Base-by-base conservation (phyloP, 345 rosid species). In the Physaria fendleri region DNA sequence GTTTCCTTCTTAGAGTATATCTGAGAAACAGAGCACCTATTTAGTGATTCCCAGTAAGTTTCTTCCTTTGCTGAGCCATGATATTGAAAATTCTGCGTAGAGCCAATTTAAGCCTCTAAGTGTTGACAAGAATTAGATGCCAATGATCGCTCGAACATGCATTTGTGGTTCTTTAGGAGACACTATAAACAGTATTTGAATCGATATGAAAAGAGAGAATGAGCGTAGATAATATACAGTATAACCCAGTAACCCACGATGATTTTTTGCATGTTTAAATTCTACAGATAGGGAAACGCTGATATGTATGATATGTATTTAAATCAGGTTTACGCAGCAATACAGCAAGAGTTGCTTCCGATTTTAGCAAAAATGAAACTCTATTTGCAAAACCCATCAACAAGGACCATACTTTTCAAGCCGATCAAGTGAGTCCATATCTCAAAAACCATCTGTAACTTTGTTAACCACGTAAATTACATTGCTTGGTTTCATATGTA, bases 361-460 rank as follows among this genome's bases (percentile, higher is more conserved):
- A 91, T 87, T 68, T 74, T 83, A 74, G 82, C 73, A 12, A 93
- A 82, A 79, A 89, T 93, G 97, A 89, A 85, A 76, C 94, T 89
- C 59, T 93, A 93, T 79, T 74, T 93, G 65, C 94, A 78, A 71
- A 93, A 86, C 59, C 79, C 87, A 48, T 82, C 91, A 20, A 93
- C 99, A 55, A 66, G 95, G 66, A 76, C 82, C 28, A 87, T 93
- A 68, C 94, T 93, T 56, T 93, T 92, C 77, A 92, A 84, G 71
- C 95, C 98, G 10, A 82, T 92, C 60, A 88, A 85, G 98, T 88
- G 81, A 81, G 90, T 54, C 47, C 51, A 16, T 16, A 29, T 4
- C 17, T 35, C 11, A 42, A 27, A 28, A 37, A 45, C 24, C n/a
- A n/a, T n/a, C n/a, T n/a, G n/a, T n/a, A n/a, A n/a, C n/a, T 40